These are phyloP conservation scores for Vitis hybrid DNA, from an alignment of 177 flowering plant species.

Conservation along the genomic window DNA sequence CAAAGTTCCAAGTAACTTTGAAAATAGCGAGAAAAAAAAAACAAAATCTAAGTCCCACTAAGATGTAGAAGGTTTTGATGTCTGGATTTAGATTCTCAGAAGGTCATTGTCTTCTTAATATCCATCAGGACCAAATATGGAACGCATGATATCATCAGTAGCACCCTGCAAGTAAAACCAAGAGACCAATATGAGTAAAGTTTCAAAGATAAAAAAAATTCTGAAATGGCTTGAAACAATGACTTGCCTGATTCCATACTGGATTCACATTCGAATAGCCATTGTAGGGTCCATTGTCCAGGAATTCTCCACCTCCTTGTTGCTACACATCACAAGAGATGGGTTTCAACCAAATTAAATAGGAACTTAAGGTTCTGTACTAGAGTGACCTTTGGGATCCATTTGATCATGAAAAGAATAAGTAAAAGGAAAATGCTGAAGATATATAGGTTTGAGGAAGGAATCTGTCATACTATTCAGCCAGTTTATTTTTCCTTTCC, in stretches of 20 bases:
- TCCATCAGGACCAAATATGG: background rate
- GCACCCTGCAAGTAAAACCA: background rate
- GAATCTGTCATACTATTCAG: too few species aligned
- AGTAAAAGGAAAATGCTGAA: too few species aligned
- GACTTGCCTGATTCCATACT: background rate
- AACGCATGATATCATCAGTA: slow-evolving; percentile 12
- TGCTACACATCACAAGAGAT: background rate
- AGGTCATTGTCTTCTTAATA: too few species aligned
- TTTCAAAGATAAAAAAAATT: too few species aligned
- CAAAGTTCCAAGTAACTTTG: background rate
- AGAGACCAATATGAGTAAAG: too few species aligned
- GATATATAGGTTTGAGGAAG: too few species aligned
- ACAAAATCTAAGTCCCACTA: background rate
- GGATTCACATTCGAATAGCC: background rate
- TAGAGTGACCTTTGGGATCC: too few species aligned
- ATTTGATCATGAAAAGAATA: too few species aligned
- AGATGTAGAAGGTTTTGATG: background rate
- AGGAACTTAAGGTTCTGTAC: too few species aligned
- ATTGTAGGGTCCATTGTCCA: background rate
- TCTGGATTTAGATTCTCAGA: background rate
- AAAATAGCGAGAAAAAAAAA: background rate
- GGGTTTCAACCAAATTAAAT: background rate
- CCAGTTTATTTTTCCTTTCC: too few species aligned
- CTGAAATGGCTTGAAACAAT: too few species aligned
- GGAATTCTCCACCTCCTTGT: slow-evolving; percentile 3